Base-by-base conservation (phyloP, 768 basidiomycete species). In the Hemileccinum impolitum region DNA sequence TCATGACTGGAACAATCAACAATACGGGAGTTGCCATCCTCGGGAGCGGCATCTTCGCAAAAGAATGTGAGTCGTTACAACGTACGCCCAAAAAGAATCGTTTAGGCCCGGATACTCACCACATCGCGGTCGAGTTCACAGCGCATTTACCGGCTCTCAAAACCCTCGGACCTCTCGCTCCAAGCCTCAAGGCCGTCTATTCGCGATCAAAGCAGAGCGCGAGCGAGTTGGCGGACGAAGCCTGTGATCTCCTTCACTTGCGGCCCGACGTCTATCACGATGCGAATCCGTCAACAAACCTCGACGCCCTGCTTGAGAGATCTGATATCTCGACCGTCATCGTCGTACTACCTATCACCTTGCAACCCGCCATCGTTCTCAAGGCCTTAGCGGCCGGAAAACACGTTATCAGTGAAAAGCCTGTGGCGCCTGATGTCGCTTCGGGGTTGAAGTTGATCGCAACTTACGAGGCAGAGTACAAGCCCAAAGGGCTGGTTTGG, bases 361-460 rank as follows among this genome's bases (percentile, higher is more conserved):
- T 75, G 4, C 90, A 92, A 64, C 89, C 91, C 2, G 66, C 69
- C 15, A 71, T 93, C 50, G 72, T 94, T 47, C 66, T 79, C 49
- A 79, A 77, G 59, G 78, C 80, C 0, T 70, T 86, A 32, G 77
- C 72, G 1, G 86, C 88, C 3, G 88, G 91, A 23, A 95, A 94
- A 70, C 88, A 94, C 62, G 90, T 94, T 42, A 63, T 94, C 51
- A 86, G 85, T 65, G 92, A 95, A 73, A 94, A 94, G 62, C 93
- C 93, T 6, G 76, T 93, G 13, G 89, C 82, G 3, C 74, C 82
- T 36, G 84, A 87, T 58, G 80, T 92, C 39, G 74, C 75, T 25
- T 69, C 71, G 3, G 91, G 86, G 0, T 67, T 80, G 39, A 71
- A 72, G 52, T 73, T 93, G 42, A 84, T 94, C 63, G 71, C 76